Percentiles rank a stretch among this genome's conserved stretches.
phyloP scores from a whole-genome alignment of 495 filamentous ascomycete genomes.

The Daldinia loculata region DNA sequence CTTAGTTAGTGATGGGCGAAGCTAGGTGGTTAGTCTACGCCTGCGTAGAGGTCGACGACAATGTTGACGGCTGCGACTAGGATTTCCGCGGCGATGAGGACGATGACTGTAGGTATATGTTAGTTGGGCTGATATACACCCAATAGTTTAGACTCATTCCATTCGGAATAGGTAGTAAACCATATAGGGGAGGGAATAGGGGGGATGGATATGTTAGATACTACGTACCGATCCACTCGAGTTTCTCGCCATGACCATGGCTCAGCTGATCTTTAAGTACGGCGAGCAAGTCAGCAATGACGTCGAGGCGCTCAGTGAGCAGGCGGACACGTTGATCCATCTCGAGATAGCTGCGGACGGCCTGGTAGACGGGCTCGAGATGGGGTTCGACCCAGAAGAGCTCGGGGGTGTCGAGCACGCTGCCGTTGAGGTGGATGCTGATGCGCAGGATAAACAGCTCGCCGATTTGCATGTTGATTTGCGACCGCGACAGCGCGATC shows the following conservation, averaged over 20 bases:
- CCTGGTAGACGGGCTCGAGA: slow-evolving; percentile 93
- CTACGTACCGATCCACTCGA: slow-evolving; percentile 91
- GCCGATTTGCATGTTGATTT: slow-evolving; percentile 99
- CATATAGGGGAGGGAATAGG: not conserved
- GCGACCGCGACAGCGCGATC: slow-evolving; percentile 78
- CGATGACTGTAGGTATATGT: slow-evolving; percentile 68
- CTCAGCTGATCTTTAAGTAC: slow-evolving; percentile 96
- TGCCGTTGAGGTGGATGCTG: slow-evolving; percentile 97
- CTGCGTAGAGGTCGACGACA: slow-evolving; percentile 91
- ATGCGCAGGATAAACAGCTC: slow-evolving; percentile 97
- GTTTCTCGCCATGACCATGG: slow-evolving; percentile 92
- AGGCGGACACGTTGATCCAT: slow-evolving; percentile 96
- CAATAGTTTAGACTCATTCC: too few relatives aligned
- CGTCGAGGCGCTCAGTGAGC: slow-evolving; percentile 87
- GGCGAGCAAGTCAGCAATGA: slow-evolving; percentile 92
- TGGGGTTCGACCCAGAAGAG: slow-evolving; percentile 98
- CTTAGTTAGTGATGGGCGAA: not conserved
- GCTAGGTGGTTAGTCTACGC: slow-evolving; percentile 64
- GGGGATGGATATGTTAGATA: not conserved
- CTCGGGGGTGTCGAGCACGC: slow-evolving; percentile 95
- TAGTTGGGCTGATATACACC: not conserved
- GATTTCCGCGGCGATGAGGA: slow-evolving; percentile 96
- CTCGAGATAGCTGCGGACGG: slow-evolving; percentile 92
- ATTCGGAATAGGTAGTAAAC: not conserved
- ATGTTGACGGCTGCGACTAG: slow-evolving; percentile 95